phyloP scores from a whole-genome alignment of 805 yeast species.

The Isabelozyma gotoi region DNA sequence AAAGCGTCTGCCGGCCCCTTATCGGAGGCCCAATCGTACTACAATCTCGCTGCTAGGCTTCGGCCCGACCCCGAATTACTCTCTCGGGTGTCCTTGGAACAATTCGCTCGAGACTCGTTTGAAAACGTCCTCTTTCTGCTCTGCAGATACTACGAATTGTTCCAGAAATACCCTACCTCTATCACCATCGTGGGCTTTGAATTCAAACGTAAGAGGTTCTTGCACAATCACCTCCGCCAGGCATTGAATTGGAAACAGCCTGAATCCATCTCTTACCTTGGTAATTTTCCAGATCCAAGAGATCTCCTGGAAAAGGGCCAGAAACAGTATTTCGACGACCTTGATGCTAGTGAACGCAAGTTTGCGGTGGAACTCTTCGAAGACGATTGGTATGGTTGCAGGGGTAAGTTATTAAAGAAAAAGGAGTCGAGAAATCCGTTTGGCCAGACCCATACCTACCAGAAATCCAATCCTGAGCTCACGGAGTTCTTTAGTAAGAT shows the following conservation, averaged over 20 bases:
- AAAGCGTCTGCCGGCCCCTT: slow-evolving; percentile 51
- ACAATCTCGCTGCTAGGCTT: slow-evolving; percentile 39
- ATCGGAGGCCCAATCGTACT: slow-evolving; percentile 65
- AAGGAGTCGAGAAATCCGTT: slow-evolving; percentile 59
- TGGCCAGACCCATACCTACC: slow-evolving; percentile 39
- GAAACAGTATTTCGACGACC: slow-evolving; percentile 41
- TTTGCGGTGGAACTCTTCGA: slow-evolving; percentile 56
- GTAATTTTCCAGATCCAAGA: slow-evolving; percentile 57
- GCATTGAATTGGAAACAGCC: slow-evolving; percentile 44
- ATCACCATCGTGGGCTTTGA: slow-evolving; percentile 71
- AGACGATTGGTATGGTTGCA: slow-evolving; percentile 59
- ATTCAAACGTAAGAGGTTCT: slow-evolving; percentile 64
- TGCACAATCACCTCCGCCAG: slow-evolving; percentile 48
- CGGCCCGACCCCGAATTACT: slow-evolving; percentile 7
- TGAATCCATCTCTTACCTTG: slow-evolving; percentile 46
- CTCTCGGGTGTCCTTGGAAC: slow-evolving; percentile 52
- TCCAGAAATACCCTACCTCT: slow-evolving; percentile 46
- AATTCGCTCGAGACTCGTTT: slow-evolving; percentile 75
- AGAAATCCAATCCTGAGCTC: slow-evolving; percentile 19
- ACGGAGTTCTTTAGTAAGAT: slow-evolving; percentile 12
- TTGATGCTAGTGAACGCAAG: slow-evolving; percentile 48
- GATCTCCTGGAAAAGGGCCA: slow-evolving; percentile 16
- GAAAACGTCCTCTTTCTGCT: slow-evolving; percentile 71
- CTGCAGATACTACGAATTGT: slow-evolving; percentile 49
- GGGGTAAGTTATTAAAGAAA: slow-evolving; percentile 44